Evolutionary conservation across 495 filamentous ascomycete species (phyloP), one percentile per base, ranked within the genome.

Genomic region (Bombardia bombarda): DNA sequence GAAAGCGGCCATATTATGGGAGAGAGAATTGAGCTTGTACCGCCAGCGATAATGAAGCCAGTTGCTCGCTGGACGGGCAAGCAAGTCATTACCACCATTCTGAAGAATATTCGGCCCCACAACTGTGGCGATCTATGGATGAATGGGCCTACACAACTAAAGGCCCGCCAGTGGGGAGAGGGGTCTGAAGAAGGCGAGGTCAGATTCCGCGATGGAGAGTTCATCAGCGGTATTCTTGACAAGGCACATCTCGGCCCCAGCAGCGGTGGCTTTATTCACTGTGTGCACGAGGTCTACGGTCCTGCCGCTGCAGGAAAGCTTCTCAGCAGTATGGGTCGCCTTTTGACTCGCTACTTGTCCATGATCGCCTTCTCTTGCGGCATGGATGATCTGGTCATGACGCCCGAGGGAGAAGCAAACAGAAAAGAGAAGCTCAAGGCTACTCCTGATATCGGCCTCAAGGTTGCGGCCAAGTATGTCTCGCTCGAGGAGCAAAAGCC

Each of bases 331-430:
- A 69, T 97, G 35, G 92, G 92, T 38, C 78, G 93, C 24, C 75
- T 99, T 20, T 65, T 97, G 41, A 99, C 90, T 2, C 83, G 87
- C 42, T 83, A 89, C 50, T 73, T 97, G 40, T 83, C 88, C 58
- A 95, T 96, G 83, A 73, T 89, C 21, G 93, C 87, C 0, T 96
- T 96, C 58, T 89, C 84, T 46, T 99, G 93, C 64, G 93, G 93
- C 51, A 94, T 99, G 67, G 93, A 97, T 52, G 93, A 99, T 73
- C 74, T 99, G 48, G 72, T 82, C 18, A 76, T 97, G 38, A 99
- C 92, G 2, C 70, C 75, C 7, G 70, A 87, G 45, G 90, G 92
- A 36, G 87, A 99, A 52, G 67, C 68, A 41, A 66, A 66, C 32
- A 79, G 93, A 21, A 76, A 74, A 41, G 71, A 86, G 50, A 82